Evolutionary conservation across 192 early-diverging fungal genomes (phyloP).

Genomic region (Phlyctochytrium arcticum): DNA sequence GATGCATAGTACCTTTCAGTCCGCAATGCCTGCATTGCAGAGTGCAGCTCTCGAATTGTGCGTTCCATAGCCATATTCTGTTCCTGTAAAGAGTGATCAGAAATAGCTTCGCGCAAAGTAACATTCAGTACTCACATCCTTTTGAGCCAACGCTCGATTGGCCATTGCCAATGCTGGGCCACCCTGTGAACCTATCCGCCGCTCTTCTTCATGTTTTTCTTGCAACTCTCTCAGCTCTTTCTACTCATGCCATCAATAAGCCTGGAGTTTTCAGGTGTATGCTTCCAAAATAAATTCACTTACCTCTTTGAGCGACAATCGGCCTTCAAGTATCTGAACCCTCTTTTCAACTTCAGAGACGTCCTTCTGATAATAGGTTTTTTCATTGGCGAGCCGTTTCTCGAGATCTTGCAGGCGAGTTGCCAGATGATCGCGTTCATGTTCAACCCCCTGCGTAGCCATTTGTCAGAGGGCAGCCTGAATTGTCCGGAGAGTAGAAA

Average conservation of each 20-base stretch:
- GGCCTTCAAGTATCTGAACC: background rate
- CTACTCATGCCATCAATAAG: background rate
- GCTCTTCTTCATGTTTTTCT: slow-evolving; percentile 2
- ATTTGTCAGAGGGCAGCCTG: background rate
- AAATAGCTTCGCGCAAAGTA: background rate
- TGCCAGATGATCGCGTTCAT: slow-evolving; percentile 19
- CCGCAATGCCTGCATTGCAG: slow-evolving; percentile 14
- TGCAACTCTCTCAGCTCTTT: background rate
- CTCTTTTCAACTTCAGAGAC: background rate
- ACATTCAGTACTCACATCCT: slow-evolving; percentile 28
- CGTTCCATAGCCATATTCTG: slow-evolving; percentile 19
- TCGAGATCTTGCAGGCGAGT: slow-evolving; percentile 2
- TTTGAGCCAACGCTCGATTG: slow-evolving; percentile 30
- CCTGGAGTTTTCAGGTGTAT: background rate
- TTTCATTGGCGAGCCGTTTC: background rate
- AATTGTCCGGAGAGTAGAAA: background rate
- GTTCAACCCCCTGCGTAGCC: background rate
- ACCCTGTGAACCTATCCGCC: slow-evolving; percentile 5
- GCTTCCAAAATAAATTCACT: too few relatives aligned
- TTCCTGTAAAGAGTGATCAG: slow-evolving; percentile 3
- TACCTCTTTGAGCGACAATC: slow-evolving; percentile 1
- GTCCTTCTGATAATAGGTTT: background rate
- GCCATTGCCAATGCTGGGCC: slow-evolving; percentile 16
- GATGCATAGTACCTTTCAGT: background rate
- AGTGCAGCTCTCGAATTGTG: slow-evolving; percentile 20